Evolutionary conservation across 495 filamentous ascomycete species (phyloP).

Genomic region (Penicillium subrubescens): DNA sequence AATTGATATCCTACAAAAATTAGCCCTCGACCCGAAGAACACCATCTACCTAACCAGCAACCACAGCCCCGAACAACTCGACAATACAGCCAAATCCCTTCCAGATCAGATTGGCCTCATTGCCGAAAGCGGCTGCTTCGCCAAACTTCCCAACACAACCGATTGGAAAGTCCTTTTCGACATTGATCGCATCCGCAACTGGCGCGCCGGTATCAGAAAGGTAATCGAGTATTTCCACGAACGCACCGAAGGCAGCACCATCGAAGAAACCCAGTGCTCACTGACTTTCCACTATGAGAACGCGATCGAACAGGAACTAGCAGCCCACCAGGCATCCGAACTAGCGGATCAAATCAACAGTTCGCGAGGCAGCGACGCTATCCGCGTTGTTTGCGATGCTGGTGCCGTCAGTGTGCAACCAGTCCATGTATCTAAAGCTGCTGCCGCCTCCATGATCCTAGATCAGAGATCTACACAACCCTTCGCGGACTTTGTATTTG

Average conservation of each 20-base stretch:
- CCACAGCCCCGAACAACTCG: constrained; percentile 75
- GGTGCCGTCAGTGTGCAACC: constrained; percentile 75
- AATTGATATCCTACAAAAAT: constrained; percentile 65
- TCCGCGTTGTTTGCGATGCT: constrained; percentile 73
- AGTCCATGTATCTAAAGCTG: constrained; percentile 74
- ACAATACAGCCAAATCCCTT: constrained; percentile 63
- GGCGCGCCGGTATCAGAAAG: constrained; percentile 71
- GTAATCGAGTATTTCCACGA: constrained; percentile 83
- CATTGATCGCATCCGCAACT: constrained; percentile 58
- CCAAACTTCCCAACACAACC: constrained; percentile 57
- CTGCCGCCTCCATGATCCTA: constrained; percentile 63
- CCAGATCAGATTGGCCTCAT: constrained; percentile 71
- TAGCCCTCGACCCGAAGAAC: constrained; percentile 70
- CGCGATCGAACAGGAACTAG: constrained; percentile 67
- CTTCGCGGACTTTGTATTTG: constrained; percentile 72
- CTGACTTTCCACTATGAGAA: constrained; percentile 77
- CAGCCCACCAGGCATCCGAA: constrained; percentile 73
- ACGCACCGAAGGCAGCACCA: constrained; percentile 76
- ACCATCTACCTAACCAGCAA: constrained; percentile 83
- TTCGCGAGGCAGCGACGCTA: constrained; percentile 71
- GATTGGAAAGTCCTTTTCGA: constrained; percentile 72
- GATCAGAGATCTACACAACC: constrained; percentile 30
- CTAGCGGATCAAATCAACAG: constrained; percentile 87
- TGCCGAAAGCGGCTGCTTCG: constrained; percentile 86
- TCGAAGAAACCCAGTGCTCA: constrained; percentile 77